Conservation (phyloP, 2,329 filamentous ascomycete species). For the Acrocalymma vagum region DNA sequence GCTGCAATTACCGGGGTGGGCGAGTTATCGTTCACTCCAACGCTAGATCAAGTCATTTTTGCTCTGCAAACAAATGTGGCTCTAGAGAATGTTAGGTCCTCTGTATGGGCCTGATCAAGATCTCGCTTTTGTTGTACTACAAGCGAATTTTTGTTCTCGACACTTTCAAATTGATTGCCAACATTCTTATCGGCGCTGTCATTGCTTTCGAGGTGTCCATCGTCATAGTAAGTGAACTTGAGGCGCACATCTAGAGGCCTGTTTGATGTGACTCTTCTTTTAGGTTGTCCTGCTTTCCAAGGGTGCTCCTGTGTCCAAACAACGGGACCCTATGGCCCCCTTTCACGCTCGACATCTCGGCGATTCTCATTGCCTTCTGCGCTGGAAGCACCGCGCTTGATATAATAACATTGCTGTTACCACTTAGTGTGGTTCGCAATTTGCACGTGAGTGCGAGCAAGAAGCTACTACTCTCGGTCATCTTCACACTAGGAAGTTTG, state of each 20-base stretch:
- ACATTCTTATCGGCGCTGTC: not conserved
- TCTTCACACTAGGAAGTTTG: conserved; percentile 1
- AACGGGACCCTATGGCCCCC: conserved; percentile 1
- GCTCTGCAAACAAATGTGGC: not conserved
- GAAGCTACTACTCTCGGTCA: conserved; percentile 1
- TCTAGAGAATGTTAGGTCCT: not conserved
- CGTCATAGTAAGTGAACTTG: not conserved
- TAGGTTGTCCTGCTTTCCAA: conserved; percentile 1
- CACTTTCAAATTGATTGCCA: not conserved
- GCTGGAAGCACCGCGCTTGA: conserved; percentile 1
- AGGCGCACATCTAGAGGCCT: not conserved
- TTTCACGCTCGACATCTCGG: conserved; percentile 1
- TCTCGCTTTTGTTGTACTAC: conserved; percentile 1
- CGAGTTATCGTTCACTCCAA: not conserved
- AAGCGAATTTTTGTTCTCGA: conserved; percentile 3
- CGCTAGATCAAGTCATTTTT: conserved; percentile 2
- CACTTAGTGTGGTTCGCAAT: not conserved
- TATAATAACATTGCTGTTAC: not conserved
- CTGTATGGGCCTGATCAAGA: conserved; percentile 4
- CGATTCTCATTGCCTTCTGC: conserved; percentile 1
- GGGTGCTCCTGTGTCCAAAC: not conserved
- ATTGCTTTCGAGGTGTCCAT: conserved; percentile 1
- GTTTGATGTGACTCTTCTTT: no score
- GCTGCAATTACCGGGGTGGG: conserved; percentile 2
- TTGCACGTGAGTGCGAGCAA: conserved; percentile 1